phyloP scores from a whole-genome alignment of 2,329 filamentous ascomycete genomes.

The Scedosporium apiospermum region DNA sequence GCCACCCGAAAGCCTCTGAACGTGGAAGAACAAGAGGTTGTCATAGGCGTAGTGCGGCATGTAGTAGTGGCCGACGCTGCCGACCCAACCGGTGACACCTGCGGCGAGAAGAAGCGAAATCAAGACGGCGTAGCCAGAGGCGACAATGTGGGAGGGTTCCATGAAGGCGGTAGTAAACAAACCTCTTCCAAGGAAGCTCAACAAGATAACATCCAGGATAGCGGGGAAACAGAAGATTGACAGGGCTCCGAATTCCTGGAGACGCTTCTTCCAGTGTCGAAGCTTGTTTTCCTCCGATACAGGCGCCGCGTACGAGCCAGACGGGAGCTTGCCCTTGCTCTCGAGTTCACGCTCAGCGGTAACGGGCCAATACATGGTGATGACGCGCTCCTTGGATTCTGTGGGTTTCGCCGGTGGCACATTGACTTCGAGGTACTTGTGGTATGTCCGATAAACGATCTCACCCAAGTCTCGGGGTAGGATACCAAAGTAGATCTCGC shows the following conservation, averaged over 20 bases:
- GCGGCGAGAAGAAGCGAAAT: conserved; percentile 49
- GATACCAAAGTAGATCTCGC: conserved; percentile 53
- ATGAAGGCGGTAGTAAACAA: conserved; percentile 52
- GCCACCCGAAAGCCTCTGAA: conserved; percentile 36
- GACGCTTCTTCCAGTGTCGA: conserved; percentile 14
- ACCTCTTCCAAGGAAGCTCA: conserved; percentile 49
- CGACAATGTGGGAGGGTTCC: conserved; percentile 38
- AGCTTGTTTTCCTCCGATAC: conserved; percentile 10
- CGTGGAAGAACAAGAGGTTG: conserved; percentile 31
- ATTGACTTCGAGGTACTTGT: conserved; percentile 15
- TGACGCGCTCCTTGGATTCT: conserved; percentile 15
- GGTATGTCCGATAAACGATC: conserved; percentile 24
- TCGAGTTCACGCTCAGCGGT: conserved; percentile 14
- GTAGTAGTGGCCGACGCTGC: conserved; percentile 53
- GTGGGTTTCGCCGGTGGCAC: conserved; percentile 16
- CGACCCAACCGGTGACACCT: conserved; percentile 54
- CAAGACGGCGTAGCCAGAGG: conserved; percentile 46
- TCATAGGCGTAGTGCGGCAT: conserved; percentile 31
- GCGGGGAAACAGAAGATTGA: conserved; percentile 55
- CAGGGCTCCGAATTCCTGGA: conserved; percentile 43
- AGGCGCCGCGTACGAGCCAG: conserved; percentile 1
- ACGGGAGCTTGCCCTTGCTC: conserved; percentile 4
- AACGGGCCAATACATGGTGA: conserved; percentile 21
- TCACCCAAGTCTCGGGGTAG: conserved; percentile 36
- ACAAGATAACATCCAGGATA: conserved; percentile 48